phyloP scores from a whole-genome alignment of 768 basidiomycete species.

The Hemileccinum impolitum region DNA sequence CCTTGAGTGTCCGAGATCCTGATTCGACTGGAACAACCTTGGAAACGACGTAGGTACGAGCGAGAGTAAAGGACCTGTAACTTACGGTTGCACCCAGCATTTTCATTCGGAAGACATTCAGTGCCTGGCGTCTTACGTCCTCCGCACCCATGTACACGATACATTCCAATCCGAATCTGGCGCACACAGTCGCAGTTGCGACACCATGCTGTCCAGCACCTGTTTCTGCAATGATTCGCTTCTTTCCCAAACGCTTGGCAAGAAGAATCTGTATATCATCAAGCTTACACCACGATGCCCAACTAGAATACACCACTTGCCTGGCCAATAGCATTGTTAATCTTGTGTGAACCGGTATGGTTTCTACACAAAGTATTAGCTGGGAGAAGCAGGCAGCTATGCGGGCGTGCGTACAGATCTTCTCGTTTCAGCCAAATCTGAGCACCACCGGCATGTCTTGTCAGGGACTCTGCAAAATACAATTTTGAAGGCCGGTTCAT shows the following conservation, averaged over 20 bases:
- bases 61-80: neutral
- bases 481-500: constrained; percentile 93
- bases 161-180: constrained; percentile 93
- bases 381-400: neutral
- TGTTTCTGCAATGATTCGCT: constrained; percentile 96
- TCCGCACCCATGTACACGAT: constrained; percentile 98
- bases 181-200: constrained; percentile 97
- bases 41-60: neutral
- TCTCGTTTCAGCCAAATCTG: constrained; percentile 98
- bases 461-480: constrained; percentile 89
- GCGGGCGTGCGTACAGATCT: constrained; percentile 58
- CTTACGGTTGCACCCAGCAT: constrained; percentile 91
- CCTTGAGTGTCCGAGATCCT: constrained; percentile 93
- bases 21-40: constrained; percentile 93
- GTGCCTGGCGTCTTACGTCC: constrained; percentile 90
- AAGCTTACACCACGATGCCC: neutral
- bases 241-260: constrained; percentile 93
- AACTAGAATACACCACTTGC: constrained; percentile 34
- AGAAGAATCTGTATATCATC: constrained; percentile 67
- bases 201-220: constrained; percentile 99
- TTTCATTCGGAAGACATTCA: constrained; percentile 97
- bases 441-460: constrained; percentile 87
- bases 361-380: constrained; percentile 51
- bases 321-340: constrained; percentile 98
- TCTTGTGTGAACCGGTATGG: constrained; percentile 98